These are phyloP conservation scores for Lactifluus echinatus DNA, from an alignment of 768 basidiomycete genomes.

Conservation along the genomic window DNA sequence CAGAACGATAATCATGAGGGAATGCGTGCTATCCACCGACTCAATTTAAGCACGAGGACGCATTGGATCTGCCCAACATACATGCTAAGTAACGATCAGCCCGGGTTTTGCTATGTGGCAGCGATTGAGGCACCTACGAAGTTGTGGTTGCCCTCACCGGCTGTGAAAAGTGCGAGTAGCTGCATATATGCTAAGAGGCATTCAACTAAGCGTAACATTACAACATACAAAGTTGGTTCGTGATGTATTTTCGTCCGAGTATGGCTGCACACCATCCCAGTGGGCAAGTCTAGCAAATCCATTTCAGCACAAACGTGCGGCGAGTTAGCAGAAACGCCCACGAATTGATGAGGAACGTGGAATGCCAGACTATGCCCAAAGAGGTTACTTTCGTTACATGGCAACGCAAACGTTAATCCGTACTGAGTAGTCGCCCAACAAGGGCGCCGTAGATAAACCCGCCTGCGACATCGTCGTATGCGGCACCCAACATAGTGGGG, in stretches of 20 bases:
- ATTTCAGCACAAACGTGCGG: background rate
- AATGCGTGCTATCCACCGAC: conserved; percentile 51
- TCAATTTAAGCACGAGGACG: background rate
- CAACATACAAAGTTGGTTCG: conserved; percentile 55
- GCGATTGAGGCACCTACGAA: conserved; percentile 38
- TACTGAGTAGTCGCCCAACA: conserved; percentile 51
- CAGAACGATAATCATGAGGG: conserved; percentile 71
- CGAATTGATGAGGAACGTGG: conserved; percentile 66
- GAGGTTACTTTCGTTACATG: background rate
- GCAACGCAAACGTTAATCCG: conserved; percentile 21
- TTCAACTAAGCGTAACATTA: background rate
- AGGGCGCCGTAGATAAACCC: conserved; percentile 66
- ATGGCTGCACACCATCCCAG: conserved; percentile 74
- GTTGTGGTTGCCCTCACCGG: conserved; percentile 75
- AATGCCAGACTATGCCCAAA: conserved; percentile 54
- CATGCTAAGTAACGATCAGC: conserved; percentile 33
- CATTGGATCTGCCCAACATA: conserved; percentile 23
- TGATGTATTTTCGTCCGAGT: conserved; percentile 74
- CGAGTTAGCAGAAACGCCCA: conserved; percentile 27
- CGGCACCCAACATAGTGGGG: conserved; percentile 45
- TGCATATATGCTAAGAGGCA: conserved; percentile 23
- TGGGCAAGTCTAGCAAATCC: conserved; percentile 50
- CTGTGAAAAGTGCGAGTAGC: conserved; percentile 60
- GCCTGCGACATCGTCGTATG: conserved; percentile 59
- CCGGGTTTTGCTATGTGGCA: background rate